Evolutionary conservation across 208 protist genomes (phyloP), one percentile per base, ranked within the genome.

Genomic region (Strigomonas culicis): DNA sequence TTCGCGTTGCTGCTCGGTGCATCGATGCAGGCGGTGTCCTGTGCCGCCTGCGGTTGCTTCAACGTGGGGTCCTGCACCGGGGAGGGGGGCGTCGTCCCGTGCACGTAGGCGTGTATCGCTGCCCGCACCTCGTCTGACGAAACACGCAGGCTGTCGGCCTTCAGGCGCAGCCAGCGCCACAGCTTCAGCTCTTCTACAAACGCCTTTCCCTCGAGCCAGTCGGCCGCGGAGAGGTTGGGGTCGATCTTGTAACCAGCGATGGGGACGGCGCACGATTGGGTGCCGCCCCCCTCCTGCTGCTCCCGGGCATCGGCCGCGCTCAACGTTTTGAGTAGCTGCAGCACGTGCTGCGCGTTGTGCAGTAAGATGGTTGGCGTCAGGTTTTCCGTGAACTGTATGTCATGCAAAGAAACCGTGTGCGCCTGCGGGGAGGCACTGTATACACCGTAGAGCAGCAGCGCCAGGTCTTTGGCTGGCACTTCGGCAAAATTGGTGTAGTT

Each of bases 171-270:
- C 86, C 89, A 95, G 0, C 89, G 86, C 86, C 89, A 95, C 68
- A 95, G 72, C 59, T 85, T 83, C 72, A 95, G 70, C 62, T 95
- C 85, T 59, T 95, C 82, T 31, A 92, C 89, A 75, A 95, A 95
- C 27, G 77, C 79, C 32, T 80, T 77, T 7, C 89, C 89, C 15
- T 75, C 80, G 22, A 95, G 50, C 86, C 86, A 95, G n/a, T 66
- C 80, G 10, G 11, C 63, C 4, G 83, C 64, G 0, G 75, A 82
- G 65, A 90, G 70, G 11, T 52, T 66, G 8, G 69, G 59, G 19
- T 66, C 69, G 7, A 88, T 51, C 25, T 70, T 28, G 22, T 68
- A 28, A 4, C 68, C 67, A 10, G 52, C 69, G 30, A 31, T 43
- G 1, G 65, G 58, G 30, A 56, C 17, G 11, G 57, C 22, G 30